A percentile compares a stretch with the other conserved stretches of the same genome.
Evolutionary conservation across 441 rosid genomes (phyloP).

Genomic region (Mallotus japonicus): DNA sequence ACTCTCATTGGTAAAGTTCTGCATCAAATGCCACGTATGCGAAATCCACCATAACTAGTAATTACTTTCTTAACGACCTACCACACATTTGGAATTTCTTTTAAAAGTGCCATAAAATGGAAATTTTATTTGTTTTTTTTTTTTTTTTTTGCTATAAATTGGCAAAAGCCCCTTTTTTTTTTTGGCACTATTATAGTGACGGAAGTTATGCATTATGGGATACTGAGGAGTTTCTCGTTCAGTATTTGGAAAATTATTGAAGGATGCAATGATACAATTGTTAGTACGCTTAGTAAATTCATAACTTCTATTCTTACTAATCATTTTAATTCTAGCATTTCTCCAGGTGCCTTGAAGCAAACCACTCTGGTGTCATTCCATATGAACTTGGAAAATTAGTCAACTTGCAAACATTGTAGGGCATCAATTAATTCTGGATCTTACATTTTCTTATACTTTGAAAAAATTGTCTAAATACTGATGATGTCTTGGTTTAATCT

Average conservation of each 20-base stretch:
- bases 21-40: too few species aligned
- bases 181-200: conserved; percentile 14
- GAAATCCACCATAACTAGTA: too few species aligned
- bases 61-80: too few species aligned
- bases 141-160: background rate
- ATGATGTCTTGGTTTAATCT: conserved; percentile 21
- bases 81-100: too few species aligned
- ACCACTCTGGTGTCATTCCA: conserved; percentile 65
- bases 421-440: conserved; percentile 11
- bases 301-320: background rate
- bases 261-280: background rate
- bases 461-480: conserved; percentile 3
- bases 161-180: background rate
- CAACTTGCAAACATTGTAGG: conserved; percentile 59
- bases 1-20: too few species aligned
- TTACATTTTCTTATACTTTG: conserved; percentile 9
- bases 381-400: conserved; percentile 62
- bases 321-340: background rate
- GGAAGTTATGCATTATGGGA: background rate
- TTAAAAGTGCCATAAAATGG: conserved; percentile 13
- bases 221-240: background rate
- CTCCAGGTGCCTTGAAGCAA: conserved; percentile 66
- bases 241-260: background rate
- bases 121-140: conserved; percentile 18
- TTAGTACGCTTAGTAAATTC: background rate